A percentile compares a stretch with the other conserved stretches of the same genome.
Conservation (phyloP, 305 asterid genomes). For the Solanum aculeatissimum region DNA sequence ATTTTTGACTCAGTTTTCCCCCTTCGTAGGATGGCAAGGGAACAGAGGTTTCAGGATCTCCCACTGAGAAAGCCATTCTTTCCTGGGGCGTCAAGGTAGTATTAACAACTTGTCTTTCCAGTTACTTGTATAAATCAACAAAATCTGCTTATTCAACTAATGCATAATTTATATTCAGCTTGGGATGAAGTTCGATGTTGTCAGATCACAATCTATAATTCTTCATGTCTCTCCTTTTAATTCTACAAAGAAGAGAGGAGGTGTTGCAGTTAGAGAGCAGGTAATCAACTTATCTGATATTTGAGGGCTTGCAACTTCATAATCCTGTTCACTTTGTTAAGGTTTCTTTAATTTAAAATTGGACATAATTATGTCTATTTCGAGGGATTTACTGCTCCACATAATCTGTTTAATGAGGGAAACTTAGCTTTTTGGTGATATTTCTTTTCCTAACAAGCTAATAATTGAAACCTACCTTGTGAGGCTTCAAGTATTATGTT, state of each 20-base stretch:
- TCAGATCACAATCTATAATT: constrained; percentile 64
- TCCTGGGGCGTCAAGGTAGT: constrained; percentile 86
- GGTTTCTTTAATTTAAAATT: background rate
- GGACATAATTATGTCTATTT: background rate
- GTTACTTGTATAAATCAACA: background rate
- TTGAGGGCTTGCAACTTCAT: background rate
- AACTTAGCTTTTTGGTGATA: background rate
- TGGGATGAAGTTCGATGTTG: constrained; percentile 84
- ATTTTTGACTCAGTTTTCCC: background rate
- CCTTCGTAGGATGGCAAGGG: constrained; percentile 43
- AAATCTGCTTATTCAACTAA: background rate
- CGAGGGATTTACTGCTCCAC: background rate
- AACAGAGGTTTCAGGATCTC: constrained; percentile 82
- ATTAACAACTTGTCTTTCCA: constrained; percentile 1
- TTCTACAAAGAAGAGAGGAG: constrained; percentile 85
- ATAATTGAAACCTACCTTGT: background rate
- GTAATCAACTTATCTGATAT: constrained; percentile 26
- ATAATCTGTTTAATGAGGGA: background rate
- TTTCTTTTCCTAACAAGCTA: background rate
- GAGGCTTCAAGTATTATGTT: background rate
- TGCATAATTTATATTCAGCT: constrained; percentile 29
- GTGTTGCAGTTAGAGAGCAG: constrained; percentile 74
- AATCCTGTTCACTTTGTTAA: background rate
- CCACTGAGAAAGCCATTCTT: constrained; percentile 93
- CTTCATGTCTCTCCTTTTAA: constrained; percentile 92